Evolutionary conservation across 208 protist genomes (phyloP), one percentile per base, ranked within the genome.

Genomic region (Wallacemonas sp.): DNA sequence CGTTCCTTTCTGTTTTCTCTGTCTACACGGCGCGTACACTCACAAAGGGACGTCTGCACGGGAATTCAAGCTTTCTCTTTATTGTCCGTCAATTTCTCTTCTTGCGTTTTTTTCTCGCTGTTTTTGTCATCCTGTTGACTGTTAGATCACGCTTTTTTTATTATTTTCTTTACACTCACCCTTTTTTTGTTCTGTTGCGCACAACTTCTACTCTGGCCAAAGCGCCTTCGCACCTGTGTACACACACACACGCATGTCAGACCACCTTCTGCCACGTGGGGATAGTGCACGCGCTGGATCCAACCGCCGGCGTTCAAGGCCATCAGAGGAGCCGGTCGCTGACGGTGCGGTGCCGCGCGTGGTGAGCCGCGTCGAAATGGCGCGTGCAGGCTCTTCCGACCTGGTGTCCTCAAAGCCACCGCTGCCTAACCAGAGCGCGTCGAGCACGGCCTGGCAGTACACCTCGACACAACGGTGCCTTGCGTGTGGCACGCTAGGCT

Each of bases 391-490:
- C n/a, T 58, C 52, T 5, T 3, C n/a, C 4, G 52, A 58, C 3
- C 3, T 21, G 52, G 11, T n/a, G 48, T 56, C 24, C 8, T 27
- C 48, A 19, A 56, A 56, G 48, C 19, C 48, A 8, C 26, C 56
- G 2, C 26, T 62, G 72, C 63, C 23, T 65, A 14, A 41, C 19
- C 52, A 69, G 68, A 41, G n/a, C 46, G 63, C 64, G 16, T 55
- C 61, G 11, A 57, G 39, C 8, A 47, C 63, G 6, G 74, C 55
- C 46, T 95, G 89, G 89, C 83, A 92, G 46, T 84, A 88, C 43
- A 60, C 86, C 8, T 90, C 84, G 0, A 81, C 72, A 23, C 80
- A 85, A 36, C 83, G 86, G 26, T 95, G 89, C 77, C 38, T 91
- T 16, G 75, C 68, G 21, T 92, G 86, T 60, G 82, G 85, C 16